Evolutionary conservation across 116 monocot species (phyloP), one percentile per base, ranked within the genome.

Genomic region (Zostera marina): DNA sequence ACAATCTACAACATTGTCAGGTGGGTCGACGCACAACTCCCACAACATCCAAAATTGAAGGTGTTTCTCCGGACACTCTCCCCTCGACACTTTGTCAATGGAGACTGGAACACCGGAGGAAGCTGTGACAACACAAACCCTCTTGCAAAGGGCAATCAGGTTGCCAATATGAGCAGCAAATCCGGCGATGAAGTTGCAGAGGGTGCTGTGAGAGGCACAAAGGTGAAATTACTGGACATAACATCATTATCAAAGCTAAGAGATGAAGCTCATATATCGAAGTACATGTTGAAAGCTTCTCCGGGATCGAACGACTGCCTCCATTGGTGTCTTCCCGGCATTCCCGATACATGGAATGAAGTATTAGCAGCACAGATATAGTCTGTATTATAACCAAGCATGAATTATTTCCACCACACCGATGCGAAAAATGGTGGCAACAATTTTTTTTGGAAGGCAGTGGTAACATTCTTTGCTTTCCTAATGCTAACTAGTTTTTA

Each of bases 341-440:
- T 86, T 47, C 81, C 85, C 25, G 85, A 85, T 64, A 72, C 78
- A 49, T 85, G 85, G 85, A 85, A 85, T 58, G 85, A 85, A 57
- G 66, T 85, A 14, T 73, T 85, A 25, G 65, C 42, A 32, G 85
- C 81, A 46, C 78, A 81, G 54, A 11, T 85, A 21, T 85, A 79
- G 49, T 63, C 1, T 10, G 44, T 14, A 11, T 45, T 10, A 45
- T 45, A 45, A 11, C 44, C 44, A 45, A 6, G 42, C 42, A 7
- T 43, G 42, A 43, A 43, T 67, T 32, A 2, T 32, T 32, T 32
- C 32, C 32, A 32, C 32, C 32, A 32, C 32, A 32, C 32, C 2
- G 0, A 32, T 2, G 0, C 32, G 32, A 5, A 32, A 2, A 32
- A 32, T 32, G 32, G 32, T 32, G 1, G 32, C 32, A 5, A n/a